These are phyloP conservation scores for Adansonia grandidieri DNA, from an alignment of 441 rosid genomes.

Conservation along the genomic window DNA sequence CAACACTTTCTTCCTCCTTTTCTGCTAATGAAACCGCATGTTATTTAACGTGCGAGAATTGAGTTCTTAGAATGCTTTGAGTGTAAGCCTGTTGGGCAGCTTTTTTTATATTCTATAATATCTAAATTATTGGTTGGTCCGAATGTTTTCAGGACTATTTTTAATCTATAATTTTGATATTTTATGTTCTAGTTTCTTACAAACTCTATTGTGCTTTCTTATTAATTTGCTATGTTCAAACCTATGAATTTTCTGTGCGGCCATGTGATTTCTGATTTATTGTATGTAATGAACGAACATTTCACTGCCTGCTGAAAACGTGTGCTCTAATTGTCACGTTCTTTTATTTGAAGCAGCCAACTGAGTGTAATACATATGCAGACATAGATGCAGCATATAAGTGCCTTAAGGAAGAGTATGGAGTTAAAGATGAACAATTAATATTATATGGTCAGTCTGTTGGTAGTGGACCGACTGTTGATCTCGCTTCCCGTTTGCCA, in stretches of 20 bases:
- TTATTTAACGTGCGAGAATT: not conserved
- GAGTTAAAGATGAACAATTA: conserved; percentile 59
- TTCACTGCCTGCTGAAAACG: not conserved
- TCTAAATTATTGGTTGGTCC: conserved; percentile 2
- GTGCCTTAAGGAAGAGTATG: conserved; percentile 66
- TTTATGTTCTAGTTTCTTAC: not conserved
- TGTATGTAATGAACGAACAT: not conserved
- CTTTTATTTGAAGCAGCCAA: conserved; percentile 55
- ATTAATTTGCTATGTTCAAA: conserved; percentile 3
- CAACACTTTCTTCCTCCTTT: not conserved
- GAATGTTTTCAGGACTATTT: not conserved
- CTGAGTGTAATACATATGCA: conserved; percentile 66
- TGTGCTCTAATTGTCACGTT: not conserved
- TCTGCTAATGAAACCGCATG: not conserved
- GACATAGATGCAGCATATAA: conserved; percentile 67
- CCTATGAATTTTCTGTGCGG: not conserved
- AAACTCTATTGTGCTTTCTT: not conserved
- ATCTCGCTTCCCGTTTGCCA: conserved; percentile 67
- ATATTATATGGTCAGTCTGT: conserved; percentile 77
- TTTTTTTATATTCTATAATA: not conserved
- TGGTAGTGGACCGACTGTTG: conserved; percentile 77
- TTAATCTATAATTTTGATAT: not conserved
- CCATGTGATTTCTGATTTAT: not conserved
- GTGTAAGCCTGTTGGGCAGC: not conserved
- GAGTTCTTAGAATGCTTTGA: not conserved